Evolutionary conservation across 2,329 filamentous ascomycete species (phyloP), one percentile per base, ranked within the genome.

Genomic region (Tolypocladium endophyticum): DNA sequence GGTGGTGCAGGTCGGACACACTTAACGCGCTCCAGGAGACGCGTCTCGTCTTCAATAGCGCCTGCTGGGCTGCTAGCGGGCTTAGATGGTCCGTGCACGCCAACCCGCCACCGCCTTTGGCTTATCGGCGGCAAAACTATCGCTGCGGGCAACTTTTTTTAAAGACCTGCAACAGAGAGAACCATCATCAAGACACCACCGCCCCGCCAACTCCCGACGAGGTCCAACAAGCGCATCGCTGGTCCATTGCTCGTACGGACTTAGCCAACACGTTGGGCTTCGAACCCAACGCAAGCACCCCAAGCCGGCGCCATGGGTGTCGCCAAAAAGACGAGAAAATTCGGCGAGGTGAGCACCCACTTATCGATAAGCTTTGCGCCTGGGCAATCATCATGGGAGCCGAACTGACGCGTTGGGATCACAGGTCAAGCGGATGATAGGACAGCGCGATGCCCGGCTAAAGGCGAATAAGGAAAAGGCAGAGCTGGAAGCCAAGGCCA

Each of bases 281-380:
- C 16, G 16, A 56, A 45, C 6, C 55, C 11, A 9, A 18, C 41
- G 1, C 30, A n/a, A 58, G 4, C 7, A 16, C 38, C 39, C 38
- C 9, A 23, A 33, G 20, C 47, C 38, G 61, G 52, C 55, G 65
- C 60, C 63, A 97, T 97, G 93, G 92, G 92, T 76, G 85, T 92
- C 66, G 85, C 87, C 64, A 96, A 96, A 79, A 90, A 87, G 73
- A 96, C 90, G 58, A 87, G 92, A 78, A 97, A 97, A 79, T 97
- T 96, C 73, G 93, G 86, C 56, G 78, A 82, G 72, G 84, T 84
- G 69, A 61, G 76, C 62, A 57, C 58, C 50, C 55, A 3, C 60
- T 64, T 67, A 68, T 71, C 64, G 70, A 74, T 72, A 69, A 65
- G 61, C 56, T 4, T 0, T 23, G 50, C 30, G 50, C 50, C 18